Base-by-base conservation (phyloP, 352 stramenopile genomes). In the Blastocystis sp. region DNA sequence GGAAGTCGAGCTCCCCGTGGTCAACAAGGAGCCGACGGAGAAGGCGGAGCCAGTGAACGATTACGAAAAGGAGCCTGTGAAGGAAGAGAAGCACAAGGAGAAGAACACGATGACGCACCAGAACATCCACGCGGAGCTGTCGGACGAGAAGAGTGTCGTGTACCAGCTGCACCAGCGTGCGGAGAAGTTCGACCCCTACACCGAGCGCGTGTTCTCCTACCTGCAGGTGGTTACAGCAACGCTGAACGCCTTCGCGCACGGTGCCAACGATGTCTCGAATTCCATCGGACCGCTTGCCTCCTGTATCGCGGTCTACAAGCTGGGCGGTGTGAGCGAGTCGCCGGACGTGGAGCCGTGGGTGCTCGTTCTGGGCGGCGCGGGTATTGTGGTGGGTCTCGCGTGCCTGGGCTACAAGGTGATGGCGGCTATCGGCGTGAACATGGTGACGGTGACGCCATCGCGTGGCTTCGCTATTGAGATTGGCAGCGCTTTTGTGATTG, bases 231-330 rank as follows among this genome's bases (percentile, higher is more conserved):
- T 94, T 12, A 91, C 93, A 2, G 85, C 92, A 39, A 91, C 88
- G 26, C 76, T 94, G 35, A 82, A 93, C 59, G 93, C 91, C 55
- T 93, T 93, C 51, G 85, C 92, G 0, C 92, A 94, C 71, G 92
- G 92, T 19, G 88, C 92, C 9, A 93, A 93, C 62, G 92, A 94
- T 77, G 92, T 92, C 3, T 91, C 92, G 9, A 94, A 94, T 76
- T 90, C 92, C 9, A 93, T 92, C 16, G 91, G 70, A 2, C 91
- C 92, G 0, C 66, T 93, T 3, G 51, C 70, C 0, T 91, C 91
- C 1, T 88, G 92, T 3, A 69, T 91, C 59, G 92, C 92, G 1
- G 39, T 74, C 24, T 66, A 60, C 37, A 90, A 90, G 12, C n/a
- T 37, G 16, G 31, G 55, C 33, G 29, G 50, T n/a, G 29, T 62